Conservation (phyloP, 352 stramenopile genomes). For the Vaucheria bursata region DNA sequence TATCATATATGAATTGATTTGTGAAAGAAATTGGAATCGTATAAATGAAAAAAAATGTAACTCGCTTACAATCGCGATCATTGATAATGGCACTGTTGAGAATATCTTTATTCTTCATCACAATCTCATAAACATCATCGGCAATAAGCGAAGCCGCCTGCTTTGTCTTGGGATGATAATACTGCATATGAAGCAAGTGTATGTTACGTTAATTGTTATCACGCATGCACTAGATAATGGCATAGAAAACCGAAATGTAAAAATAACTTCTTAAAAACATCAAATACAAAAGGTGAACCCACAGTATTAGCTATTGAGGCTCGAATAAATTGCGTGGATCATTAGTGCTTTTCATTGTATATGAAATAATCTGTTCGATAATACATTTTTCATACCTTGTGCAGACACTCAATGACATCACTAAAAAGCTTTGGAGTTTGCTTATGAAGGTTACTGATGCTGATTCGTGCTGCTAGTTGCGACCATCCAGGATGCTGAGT, state of each 20-base stretch:
- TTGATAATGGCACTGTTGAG: slow-evolving; percentile 93
- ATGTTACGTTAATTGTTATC: no score
- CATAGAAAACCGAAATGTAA: neutral
- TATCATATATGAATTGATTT: neutral
- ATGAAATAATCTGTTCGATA: slow-evolving; percentile 56
- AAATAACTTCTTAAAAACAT: neutral
- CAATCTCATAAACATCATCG: slow-evolving; percentile 77
- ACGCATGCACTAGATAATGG: no score
- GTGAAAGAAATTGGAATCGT: neutral
- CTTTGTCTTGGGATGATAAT: slow-evolving; percentile 88
- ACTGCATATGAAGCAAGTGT: slow-evolving; percentile 48
- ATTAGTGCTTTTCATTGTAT: slow-evolving; percentile 72
- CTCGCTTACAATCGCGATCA: slow-evolving; percentile 75
- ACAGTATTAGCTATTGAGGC: neutral
- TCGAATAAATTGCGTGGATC: neutral
- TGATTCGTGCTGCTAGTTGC: slow-evolving; percentile 94
- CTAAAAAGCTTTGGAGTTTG: slow-evolving; percentile 82
- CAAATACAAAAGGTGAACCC: neutral
- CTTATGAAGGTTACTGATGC: slow-evolving; percentile 98
- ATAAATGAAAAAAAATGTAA: neutral
- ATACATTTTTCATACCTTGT: slow-evolving; percentile 9
- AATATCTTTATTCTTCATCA: slow-evolving; percentile 65
- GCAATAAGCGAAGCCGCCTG: slow-evolving; percentile 79
- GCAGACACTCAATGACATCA: slow-evolving; percentile 69
- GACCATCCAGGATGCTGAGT: slow-evolving; percentile 97